These are phyloP conservation scores for Hypoxylon fragiforme DNA, from an alignment of 495 filamentous ascomycete genomes.

Conservation along the genomic window DNA sequence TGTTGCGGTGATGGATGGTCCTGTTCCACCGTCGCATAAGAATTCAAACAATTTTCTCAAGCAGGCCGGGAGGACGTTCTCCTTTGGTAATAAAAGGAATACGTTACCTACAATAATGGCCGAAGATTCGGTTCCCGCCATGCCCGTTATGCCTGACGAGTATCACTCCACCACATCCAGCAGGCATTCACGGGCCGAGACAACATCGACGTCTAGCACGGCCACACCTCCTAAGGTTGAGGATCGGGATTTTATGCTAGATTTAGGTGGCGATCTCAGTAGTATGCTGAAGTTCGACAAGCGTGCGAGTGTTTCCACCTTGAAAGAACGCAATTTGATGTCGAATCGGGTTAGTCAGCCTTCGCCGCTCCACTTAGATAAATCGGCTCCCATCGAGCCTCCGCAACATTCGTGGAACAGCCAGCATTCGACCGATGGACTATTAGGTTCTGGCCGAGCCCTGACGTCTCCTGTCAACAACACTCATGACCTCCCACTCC, in stretches of 20 bases:
- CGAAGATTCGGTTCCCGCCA: conserved; percentile 44
- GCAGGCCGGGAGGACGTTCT: conserved; percentile 73
- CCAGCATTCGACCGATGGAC: conserved; percentile 64
- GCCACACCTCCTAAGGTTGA: conserved; percentile 70
- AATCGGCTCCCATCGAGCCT: conserved; percentile 55
- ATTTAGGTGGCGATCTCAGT: conserved; percentile 65
- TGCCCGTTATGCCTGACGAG: conserved; percentile 36
- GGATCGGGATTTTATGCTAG: conserved; percentile 59
- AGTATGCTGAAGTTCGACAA: conserved; percentile 69
- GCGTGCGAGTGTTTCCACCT: conserved; percentile 52
- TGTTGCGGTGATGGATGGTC: conserved; percentile 52
- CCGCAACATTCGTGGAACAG: conserved; percentile 72
- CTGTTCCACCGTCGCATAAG: conserved; percentile 60
- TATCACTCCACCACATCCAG: conserved; percentile 35
- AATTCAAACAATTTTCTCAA: conserved; percentile 59
- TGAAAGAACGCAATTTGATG: conserved; percentile 44
- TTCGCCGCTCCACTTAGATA: conserved; percentile 62
- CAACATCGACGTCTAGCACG: conserved; percentile 61
- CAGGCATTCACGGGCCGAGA: conserved; percentile 50
- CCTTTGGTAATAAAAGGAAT: conserved; percentile 65
- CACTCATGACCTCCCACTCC: conserved; percentile 4
- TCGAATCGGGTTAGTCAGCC: conserved; percentile 50
- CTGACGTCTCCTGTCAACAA: conserved; percentile 35
- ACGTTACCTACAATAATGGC: conserved; percentile 48
- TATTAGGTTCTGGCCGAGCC: conserved; percentile 52